A percentile compares a stretch with the other conserved stretches of the same genome.
phyloP scores from a whole-genome alignment of 1,139 yeast genomes.

The Scheffersomyces illinoinensis region DNA sequence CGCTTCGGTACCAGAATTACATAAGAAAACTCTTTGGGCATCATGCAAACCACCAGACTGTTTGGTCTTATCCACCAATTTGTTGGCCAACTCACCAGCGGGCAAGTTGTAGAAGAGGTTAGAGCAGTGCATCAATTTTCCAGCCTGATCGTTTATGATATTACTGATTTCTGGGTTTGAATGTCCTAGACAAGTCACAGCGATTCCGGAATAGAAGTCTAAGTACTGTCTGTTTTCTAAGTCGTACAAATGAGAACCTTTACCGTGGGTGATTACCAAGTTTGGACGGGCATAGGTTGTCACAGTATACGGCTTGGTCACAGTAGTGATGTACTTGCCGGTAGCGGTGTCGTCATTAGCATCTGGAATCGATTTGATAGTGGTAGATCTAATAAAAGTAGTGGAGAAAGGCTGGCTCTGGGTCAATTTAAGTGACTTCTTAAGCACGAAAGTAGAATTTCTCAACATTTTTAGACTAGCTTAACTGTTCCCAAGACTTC shows the following conservation, averaged over 20 bases:
- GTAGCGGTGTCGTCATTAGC: constrained; percentile 21
- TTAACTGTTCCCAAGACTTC: neutral
- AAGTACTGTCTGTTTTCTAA: constrained; percentile 74
- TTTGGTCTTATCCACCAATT: constrained; percentile 68
- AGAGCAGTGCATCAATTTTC: constrained; percentile 76
- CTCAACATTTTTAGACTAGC: neutral
- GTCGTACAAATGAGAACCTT: constrained; percentile 77
- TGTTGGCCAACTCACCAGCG: constrained; percentile 76
- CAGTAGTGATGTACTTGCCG: constrained; percentile 34
- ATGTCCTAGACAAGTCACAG: constrained; percentile 95
- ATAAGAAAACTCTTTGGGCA: constrained; percentile 82
- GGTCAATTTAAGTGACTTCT: constrained; percentile 3
- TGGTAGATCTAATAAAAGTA: neutral
- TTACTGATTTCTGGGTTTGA: constrained; percentile 71
- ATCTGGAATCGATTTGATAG: constrained; percentile 9
- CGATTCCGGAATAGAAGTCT: constrained; percentile 94
- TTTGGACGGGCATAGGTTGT: constrained; percentile 84
- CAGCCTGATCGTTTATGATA: constrained; percentile 70
- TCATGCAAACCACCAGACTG: constrained; percentile 74
- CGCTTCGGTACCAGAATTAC: constrained; percentile 96
- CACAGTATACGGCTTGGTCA: constrained; percentile 59
- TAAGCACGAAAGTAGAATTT: constrained; percentile 10
- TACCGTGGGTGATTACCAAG: constrained; percentile 66
- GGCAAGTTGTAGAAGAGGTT: constrained; percentile 83
- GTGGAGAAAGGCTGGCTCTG: neutral